Base-by-base conservation (phyloP, 768 basidiomycete species). In the Phaffia tasmanica region DNA sequence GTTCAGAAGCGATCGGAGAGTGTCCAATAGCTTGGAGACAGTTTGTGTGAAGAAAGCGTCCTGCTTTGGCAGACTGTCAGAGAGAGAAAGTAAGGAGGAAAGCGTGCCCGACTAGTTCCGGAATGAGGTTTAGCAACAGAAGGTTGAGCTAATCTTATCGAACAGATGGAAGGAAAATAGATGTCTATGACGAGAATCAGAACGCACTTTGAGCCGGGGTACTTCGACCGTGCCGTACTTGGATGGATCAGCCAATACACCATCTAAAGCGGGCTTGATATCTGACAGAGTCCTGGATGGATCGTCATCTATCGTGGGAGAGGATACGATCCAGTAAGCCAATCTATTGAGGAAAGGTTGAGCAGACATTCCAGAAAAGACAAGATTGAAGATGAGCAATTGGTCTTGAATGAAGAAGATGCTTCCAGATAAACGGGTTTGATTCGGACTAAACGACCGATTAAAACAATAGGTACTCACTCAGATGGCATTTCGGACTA, bases 11-110 rank as follows among this genome's bases (percentile, higher is more conserved):
- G 86, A 89, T 58, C 92, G 86, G 63, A 98, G 81, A 0, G 91
- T 92, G 74, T 98, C 95, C 59, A 98, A 91, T 9, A 85, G 85
- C 80, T 94, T 97, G 57, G 90, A 89, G 69, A 94, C 86, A 9
- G 85, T 85, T 18, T 82, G 79, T 1, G 91, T 95, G 79, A 97
- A 93, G 80, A 83, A 85, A 49, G 81, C 74, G 72, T 98, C 95
- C 66, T 88, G 84, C 79, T 98, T 99, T 8, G 92, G 89, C 50
- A 98, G 81, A 57, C 88, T 85, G 73, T 98, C 95, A 19, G 92
- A 94, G 60, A 98, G 82, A 1, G 84, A 81, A 68, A 99, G 83
- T 63, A 99, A 83, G 23, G 84, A 81, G 70, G 94, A 91, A 57
- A 99, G 84, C 1, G 94, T 99, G 62, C 93, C 95, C 69, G 92